These are phyloP conservation scores for Saccharomyces hybrid DNA, from an alignment of 1,139 yeast genomes.

Conservation along the genomic window DNA sequence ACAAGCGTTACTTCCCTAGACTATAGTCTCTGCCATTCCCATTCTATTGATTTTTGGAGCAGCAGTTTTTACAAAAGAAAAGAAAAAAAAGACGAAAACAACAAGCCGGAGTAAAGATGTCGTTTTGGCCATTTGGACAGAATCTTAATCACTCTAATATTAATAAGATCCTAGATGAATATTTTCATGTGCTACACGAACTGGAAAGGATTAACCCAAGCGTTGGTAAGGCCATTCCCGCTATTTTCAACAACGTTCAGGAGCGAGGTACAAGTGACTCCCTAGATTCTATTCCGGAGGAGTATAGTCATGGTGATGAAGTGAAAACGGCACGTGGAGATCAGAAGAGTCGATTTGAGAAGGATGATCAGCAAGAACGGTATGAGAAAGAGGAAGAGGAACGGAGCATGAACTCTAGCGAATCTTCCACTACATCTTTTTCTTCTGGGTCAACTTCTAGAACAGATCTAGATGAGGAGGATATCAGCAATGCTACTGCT, in stretches of 20 bases:
- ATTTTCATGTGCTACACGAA: constrained; percentile 29
- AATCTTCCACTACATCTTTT: background rate
- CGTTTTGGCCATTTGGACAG: constrained; percentile 44
- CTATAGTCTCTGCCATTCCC: background rate
- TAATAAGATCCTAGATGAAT: constrained; percentile 33
- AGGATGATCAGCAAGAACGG: background rate
- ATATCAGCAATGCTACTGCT: constrained; percentile 11
- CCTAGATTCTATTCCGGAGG: background rate
- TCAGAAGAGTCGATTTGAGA: background rate
- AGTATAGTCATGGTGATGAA: background rate
- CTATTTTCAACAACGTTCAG: background rate
- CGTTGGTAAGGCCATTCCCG: constrained; percentile 2
- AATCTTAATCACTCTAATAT: constrained; percentile 33
- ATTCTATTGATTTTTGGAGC: background rate
- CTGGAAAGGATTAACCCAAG: constrained; percentile 12
- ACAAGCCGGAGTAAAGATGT: constrained; percentile 26
- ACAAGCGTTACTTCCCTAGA: background rate
- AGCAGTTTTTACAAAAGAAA: background rate
- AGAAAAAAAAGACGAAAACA: background rate
- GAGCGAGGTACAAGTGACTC: background rate
- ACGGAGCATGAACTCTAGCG: constrained; percentile 1
- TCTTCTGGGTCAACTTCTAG: constrained; percentile 7
- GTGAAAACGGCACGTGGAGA: background rate
- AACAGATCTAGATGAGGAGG: constrained; percentile 36
- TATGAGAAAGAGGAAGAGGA: background rate